Conservation (phyloP, 2,329 filamentous ascomycete species). For the Trichoderma sp. region DNA sequence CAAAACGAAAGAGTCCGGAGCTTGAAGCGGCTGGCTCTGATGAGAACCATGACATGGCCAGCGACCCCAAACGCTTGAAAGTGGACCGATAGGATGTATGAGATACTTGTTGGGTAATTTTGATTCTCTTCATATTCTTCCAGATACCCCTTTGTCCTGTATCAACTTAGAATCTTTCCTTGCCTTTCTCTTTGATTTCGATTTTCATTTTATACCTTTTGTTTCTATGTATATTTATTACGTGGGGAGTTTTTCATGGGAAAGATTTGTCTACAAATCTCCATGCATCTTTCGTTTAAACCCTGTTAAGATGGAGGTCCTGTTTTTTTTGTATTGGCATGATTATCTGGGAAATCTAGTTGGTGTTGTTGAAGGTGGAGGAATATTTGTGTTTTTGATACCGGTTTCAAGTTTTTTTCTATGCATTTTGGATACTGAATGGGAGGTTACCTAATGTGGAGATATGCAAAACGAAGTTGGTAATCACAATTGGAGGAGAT, state of each 20-base stretch:
- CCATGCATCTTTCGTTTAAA: conserved; percentile 4
- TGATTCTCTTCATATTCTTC: conserved; percentile 25
- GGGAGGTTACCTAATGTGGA: neutral
- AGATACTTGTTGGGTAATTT: conserved; percentile 8
- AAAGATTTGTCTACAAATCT: neutral
- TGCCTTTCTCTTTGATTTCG: neutral
- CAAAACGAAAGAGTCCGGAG: conserved; percentile 64
- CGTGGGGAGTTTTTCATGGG: neutral
- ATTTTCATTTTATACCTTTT: neutral
- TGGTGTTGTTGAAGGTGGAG: neutral
- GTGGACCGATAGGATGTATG: conserved; percentile 47
- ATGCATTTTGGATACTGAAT: neutral
- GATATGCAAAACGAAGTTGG: neutral
- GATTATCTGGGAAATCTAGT: neutral
- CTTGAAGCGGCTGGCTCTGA: conserved; percentile 46
- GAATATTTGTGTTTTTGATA: neutral
- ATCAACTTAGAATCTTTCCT: conserved; percentile 21
- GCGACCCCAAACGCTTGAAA: conserved; percentile 59
- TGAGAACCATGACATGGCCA: conserved; percentile 48
- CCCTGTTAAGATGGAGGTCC: neutral
- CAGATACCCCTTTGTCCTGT: conserved; percentile 29
- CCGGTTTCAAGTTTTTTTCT: neutral
- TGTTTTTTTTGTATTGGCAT: neutral
- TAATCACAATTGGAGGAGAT: neutral
- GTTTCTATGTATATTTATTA: conserved; percentile 9